Base-by-base conservation (phyloP, 257 asterid species). In the Solanum appendiculatum region DNA sequence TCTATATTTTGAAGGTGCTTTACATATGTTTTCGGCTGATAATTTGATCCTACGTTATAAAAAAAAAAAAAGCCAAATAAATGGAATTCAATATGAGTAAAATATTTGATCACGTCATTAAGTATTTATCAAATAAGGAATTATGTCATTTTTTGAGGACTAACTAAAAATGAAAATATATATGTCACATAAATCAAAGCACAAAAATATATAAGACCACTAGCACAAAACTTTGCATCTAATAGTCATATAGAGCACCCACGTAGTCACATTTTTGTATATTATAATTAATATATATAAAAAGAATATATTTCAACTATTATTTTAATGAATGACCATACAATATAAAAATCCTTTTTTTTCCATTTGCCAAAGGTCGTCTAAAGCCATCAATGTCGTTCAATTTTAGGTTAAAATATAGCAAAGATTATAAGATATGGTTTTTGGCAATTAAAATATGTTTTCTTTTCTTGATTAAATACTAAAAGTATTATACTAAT, bases 21-120 rank as follows among this genome's bases (percentile, higher is more conserved):
- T n/a, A n/a, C 31, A 0, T 58, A n/a, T 10, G 0, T 10, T 60
- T n/a, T 60, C 15, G 2, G 0, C 0, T n/a, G 3, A 60, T 4
- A n/a, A 6, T n/a, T 60, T 60, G 33, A 23, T 2, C 25, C 1
- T 16, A 60, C 8, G 1, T 60, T 11, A n/a, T n/a, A n/a, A 60
- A 60, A n/a, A 4, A 60, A 60, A 58, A 9, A 60, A 9, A 0
- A 4, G 9, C 9, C 46, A 1, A 56, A n/a, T 2, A 60, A 1
- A 13, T 60, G 15, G 10, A 4, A 60, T 60, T n/a, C 31, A 60
- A 60, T 23, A 60, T 13, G 3, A n/a, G 1, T 23, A 60, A 46
- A 20, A 9, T 60, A 1, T 60, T 54, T n/a, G 15, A 60, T 4
- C n/a, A 60, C 0, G 0, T n/a, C 15, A 60, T 10, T 60, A 23